phyloP scores from a whole-genome alignment of 192 early-diverging fungal genomes.

The Linnemannia zychae region DNA sequence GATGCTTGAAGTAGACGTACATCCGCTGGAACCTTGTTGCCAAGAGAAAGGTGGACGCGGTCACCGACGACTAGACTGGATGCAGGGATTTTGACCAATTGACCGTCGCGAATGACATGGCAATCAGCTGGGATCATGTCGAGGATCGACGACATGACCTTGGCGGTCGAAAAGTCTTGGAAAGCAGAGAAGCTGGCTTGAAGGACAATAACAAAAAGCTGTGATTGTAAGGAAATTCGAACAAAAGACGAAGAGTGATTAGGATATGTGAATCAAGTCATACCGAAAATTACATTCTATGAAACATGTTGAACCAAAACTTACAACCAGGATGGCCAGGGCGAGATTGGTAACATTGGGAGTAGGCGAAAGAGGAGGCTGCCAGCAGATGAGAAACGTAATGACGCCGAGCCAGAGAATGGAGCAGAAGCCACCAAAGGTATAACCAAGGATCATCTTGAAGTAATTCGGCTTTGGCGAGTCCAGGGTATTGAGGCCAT shows the following conservation, averaged over 20 bases:
- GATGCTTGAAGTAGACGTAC: slow-evolving; percentile 73
- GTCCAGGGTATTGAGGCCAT: slow-evolving; percentile 60
- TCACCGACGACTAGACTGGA: slow-evolving; percentile 81
- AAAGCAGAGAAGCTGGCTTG: slow-evolving; percentile 78
- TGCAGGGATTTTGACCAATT: slow-evolving; percentile 60
- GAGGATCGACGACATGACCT: slow-evolving; percentile 79
- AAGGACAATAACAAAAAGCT: slow-evolving; percentile 73
- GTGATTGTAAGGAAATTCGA: neutral
- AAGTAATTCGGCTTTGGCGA: slow-evolving; percentile 53
- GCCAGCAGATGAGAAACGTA: slow-evolving; percentile 76
- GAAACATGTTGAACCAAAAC: neutral
- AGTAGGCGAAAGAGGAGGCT: slow-evolving; percentile 63
- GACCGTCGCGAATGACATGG: slow-evolving; percentile 79
- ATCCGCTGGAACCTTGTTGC: slow-evolving; percentile 86
- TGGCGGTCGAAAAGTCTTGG: slow-evolving; percentile 77
- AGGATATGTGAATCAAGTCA: neutral
- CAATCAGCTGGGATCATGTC: slow-evolving; percentile 76
- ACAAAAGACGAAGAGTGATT: neutral
- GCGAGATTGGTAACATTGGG: slow-evolving; percentile 71
- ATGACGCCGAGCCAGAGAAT: slow-evolving; percentile 78
- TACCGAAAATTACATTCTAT: too few relatives aligned
- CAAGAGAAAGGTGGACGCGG: slow-evolving; percentile 73
- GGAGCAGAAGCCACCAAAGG: slow-evolving; percentile 80
- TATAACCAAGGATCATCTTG: slow-evolving; percentile 60
- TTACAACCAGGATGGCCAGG: slow-evolving; percentile 66